Percentiles rank a stretch among this genome's conserved stretches.
Evolutionary conservation across 305 asterid genomes (phyloP).

Genomic region (Andrographis paniculata): DNA sequence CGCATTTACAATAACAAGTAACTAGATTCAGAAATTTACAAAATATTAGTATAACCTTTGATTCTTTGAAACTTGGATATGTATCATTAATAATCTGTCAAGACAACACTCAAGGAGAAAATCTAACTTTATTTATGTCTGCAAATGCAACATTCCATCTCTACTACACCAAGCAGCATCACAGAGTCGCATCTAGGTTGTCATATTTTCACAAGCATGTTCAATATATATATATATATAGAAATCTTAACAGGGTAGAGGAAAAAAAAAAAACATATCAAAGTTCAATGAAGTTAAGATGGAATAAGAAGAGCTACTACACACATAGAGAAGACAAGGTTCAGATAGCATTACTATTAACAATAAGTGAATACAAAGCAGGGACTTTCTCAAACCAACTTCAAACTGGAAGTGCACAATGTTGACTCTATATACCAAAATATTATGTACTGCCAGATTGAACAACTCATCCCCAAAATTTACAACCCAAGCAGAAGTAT

Average conservation of each 20-base stretch:
- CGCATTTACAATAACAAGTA: no score
- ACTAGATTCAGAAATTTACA: no score
- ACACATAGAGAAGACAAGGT: conserved; percentile 1
- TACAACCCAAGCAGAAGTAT: conserved; percentile 20
- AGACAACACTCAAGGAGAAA: not conserved
- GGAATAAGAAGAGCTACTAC: not conserved
- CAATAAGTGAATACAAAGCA: conserved; percentile 14
- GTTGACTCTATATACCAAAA: conserved; percentile 19
- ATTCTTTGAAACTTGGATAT: not conserved
- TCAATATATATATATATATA: not conserved
- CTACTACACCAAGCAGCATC: not conserved
- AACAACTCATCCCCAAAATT: conserved; percentile 24
- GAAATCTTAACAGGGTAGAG: not conserved
- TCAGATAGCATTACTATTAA: conserved; percentile 9
- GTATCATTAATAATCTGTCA: conserved; percentile 1
- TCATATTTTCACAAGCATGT: not conserved
- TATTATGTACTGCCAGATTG: conserved; percentile 24
- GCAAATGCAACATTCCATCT: not conserved
- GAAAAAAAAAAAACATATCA: not conserved
- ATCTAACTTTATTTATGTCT: not conserved
- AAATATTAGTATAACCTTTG: no score
- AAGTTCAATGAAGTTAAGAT: not conserved
- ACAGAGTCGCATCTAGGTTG: no score
- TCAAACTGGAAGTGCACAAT: conserved; percentile 23
- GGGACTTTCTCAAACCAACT: conserved; percentile 8